Evolutionary conservation across 2,329 filamentous ascomycete species (phyloP).

Genomic region (Sclerotinia trifoliorum): DNA sequence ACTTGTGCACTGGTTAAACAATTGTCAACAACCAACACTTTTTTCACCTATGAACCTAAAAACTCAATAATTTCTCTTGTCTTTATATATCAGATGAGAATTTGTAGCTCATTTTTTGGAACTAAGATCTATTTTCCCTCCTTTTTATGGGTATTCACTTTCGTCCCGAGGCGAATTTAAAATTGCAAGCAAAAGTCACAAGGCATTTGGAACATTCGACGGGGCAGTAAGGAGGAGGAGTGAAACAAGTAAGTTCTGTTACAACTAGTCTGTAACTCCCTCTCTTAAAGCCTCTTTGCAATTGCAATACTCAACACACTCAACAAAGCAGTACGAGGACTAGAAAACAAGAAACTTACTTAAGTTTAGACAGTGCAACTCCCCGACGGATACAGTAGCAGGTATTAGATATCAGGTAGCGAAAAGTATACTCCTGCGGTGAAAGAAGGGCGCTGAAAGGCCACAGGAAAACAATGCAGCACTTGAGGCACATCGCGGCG

Average conservation of each 20-base stretch:
- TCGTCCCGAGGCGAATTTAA: background rate
- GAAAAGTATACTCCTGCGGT: background rate
- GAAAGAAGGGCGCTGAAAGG: background rate
- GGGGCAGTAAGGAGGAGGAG: background rate
- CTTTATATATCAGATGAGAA: background rate
- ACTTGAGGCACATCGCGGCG: constrained; percentile 2
- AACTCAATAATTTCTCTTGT: background rate
- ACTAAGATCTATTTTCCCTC: background rate
- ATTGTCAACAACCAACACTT: background rate
- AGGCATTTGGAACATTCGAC: background rate
- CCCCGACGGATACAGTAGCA: background rate
- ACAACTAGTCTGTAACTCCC: background rate
- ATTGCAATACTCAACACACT: background rate
- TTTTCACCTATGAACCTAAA: constrained; percentile 3
- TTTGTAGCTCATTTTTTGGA: background rate
- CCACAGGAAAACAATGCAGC: constrained; percentile 13
- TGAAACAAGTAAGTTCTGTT: background rate
- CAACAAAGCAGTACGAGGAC: background rate
- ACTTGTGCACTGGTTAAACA: constrained; percentile 16
- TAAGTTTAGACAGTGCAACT: background rate
- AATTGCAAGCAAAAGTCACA: background rate
- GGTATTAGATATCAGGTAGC: background rate
- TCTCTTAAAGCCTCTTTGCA: background rate
- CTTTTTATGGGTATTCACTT: background rate
- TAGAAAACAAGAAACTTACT: background rate